Evolutionary conservation across 495 filamentous ascomycete genomes (phyloP).

Genomic region (Parathielavia appendiculata): DNA sequence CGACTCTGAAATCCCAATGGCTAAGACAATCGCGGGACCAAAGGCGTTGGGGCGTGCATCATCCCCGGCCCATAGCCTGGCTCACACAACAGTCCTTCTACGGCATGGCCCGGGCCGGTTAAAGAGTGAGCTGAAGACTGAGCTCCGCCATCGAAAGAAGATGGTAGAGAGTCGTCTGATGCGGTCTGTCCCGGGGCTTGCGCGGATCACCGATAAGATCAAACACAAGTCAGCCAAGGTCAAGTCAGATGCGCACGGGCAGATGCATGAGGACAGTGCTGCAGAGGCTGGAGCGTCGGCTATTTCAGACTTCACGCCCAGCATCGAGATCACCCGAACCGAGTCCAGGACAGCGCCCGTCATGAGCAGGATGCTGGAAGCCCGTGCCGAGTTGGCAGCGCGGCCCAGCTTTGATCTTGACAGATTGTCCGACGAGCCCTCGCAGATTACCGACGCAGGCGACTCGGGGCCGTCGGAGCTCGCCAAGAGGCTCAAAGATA

Average conservation of each 20-base stretch:
- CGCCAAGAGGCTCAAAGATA: conserved; percentile 70
- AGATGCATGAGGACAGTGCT: conserved; percentile 19
- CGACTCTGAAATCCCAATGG: conserved; percentile 29
- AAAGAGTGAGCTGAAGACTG: conserved; percentile 27
- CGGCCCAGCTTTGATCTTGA: conserved; percentile 51
- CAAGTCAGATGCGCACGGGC: conserved; percentile 16
- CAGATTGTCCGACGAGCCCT: conserved; percentile 31
- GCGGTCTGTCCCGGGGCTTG: conserved; percentile 52
- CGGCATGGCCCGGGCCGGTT: conserved; percentile 19
- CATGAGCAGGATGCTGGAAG: conserved; percentile 78
- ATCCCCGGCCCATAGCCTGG: conserved; percentile 9
- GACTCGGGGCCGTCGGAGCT: conserved; percentile 46
- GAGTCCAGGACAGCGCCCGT: conserved; percentile 55
- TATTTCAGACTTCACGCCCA: conserved; percentile 18
- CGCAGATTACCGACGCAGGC: conserved; percentile 30
- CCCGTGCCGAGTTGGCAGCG: conserved; percentile 59
- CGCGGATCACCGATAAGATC: conserved; percentile 34
- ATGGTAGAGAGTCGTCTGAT: conserved; percentile 59
- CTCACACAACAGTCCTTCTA: conserved; percentile 37
- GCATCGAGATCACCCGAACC: conserved; percentile 32
- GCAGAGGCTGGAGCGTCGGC: neutral
- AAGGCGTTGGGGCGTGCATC: conserved; percentile 13
- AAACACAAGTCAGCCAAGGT: conserved; percentile 33
- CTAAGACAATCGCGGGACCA: conserved; percentile 29
- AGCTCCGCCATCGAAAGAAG: conserved; percentile 48